These are phyloP conservation scores for Pichia gijzeniarum DNA, from an alignment of 805 yeast species.

Conservation along the genomic window DNA sequence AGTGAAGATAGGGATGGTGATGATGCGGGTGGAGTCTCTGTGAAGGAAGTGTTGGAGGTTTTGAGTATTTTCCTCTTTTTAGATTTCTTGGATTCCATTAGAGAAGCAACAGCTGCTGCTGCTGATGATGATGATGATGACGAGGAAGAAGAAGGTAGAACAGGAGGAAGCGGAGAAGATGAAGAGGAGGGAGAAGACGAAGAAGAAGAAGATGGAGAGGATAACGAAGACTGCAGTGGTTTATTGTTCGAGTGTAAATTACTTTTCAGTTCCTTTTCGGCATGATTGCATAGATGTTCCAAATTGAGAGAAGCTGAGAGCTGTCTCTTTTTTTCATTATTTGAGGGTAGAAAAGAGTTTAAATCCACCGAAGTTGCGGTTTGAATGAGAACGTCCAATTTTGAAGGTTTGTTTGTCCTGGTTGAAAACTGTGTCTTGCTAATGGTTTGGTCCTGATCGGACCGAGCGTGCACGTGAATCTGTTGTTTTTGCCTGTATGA, in stretches of 20 bases:
- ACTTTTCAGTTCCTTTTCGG: conserved; percentile 4
- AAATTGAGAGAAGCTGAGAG: background rate
- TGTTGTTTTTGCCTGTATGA: conserved; percentile 5
- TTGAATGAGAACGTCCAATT: conserved; percentile 27
- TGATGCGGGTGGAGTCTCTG: no score
- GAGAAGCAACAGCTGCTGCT: no score
- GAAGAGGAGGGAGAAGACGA: no score
- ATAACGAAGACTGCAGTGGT: background rate
- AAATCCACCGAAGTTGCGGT: conserved; percentile 23
- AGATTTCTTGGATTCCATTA: no score
- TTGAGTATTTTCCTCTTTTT: no score
- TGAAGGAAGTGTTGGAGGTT: no score
- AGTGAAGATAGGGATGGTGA: background rate
- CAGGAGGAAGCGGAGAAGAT: no score
- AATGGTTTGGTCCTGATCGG: background rate
- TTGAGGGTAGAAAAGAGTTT: conserved; percentile 6
- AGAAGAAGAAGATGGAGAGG: no score
- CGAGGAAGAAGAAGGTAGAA: no score
- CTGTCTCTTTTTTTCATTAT: background rate
- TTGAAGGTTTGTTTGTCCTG: conserved; percentile 17
- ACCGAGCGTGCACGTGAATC: background rate
- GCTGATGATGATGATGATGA: no score
- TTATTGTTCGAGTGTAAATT: background rate
- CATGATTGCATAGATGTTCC: conserved; percentile 6
- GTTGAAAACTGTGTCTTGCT: no score